Evolutionary conservation across 116 monocot species (phyloP), one percentile per base, ranked within the genome.

Genomic region (Phalaenopsis hybrid): DNA sequence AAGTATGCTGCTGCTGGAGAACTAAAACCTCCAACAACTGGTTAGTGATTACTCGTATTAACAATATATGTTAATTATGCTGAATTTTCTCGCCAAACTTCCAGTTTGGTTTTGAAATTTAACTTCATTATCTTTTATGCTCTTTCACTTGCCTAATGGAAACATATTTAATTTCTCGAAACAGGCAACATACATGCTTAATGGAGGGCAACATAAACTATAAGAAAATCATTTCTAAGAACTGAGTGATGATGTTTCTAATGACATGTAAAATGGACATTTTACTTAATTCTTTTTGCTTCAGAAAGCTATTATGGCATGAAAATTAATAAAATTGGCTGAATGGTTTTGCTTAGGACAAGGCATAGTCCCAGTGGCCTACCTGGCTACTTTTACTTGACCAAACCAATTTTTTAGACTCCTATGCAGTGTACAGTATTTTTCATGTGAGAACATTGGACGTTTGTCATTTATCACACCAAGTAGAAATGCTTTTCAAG

Each of bases 1-100:
- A 97, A 91, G 83, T 97, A 97, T 90, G 94, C 97, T 77, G 94
- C 94, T 90, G 94, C 91, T 78, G 97, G 97, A 83, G 97, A 97
- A 90, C 74, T 97, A 77, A 97, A 97, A 86, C 97, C 97, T 83
- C 97, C 97, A 69, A 90, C 84, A 45, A 97, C 94, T 87, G 94
- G 97, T 97, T 65, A 79, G 91, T 91, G 18, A 37, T 81, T 17
- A 20, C 33, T 23, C 43, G 20, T 34, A 33, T 61, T 20, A 34
- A 44, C 25, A 51, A n/a, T 44, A n/a, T 75, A 7, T 6, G n/a
- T 75, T 75, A 75, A 25, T 46, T n/a, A 45, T 44, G 75, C 20
- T 75, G 1, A 55, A 55, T 4, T 55, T 55, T 55, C 55, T 55
- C 55, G 15, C 41, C 73, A 73, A 73, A 0, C 73, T 73, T 43